A percentile compares a stretch with the other conserved stretches of the same genome.
Evolutionary conservation across 2,329 filamentous ascomycete species (phyloP).

Genomic region (Graphilbum sp.): DNA sequence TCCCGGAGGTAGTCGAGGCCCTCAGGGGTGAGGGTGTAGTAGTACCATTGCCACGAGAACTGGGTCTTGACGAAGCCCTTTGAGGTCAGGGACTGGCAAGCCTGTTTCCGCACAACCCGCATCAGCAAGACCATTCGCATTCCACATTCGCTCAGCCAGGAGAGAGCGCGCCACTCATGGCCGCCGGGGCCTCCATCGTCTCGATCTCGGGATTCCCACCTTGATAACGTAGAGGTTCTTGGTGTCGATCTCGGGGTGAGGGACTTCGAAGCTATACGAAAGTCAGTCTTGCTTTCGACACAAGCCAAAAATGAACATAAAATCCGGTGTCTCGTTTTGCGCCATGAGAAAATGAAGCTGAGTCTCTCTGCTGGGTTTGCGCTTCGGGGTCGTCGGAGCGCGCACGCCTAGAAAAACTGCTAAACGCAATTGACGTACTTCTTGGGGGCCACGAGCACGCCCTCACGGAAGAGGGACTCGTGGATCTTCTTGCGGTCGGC

Average conservation of each 20-base stretch:
- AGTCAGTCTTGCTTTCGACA: neutral
- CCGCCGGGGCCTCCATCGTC: no score
- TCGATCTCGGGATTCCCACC: conserved; percentile 15
- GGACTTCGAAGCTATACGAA: conserved; percentile 16
- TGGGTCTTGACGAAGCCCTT: conserved; percentile 98
- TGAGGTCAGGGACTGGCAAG: conserved; percentile 92
- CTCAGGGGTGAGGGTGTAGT: conserved; percentile 74
- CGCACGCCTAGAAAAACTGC: neutral
- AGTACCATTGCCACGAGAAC: conserved; percentile 99
- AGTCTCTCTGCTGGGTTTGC: no score
- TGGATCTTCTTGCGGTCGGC: conserved; percentile 99
- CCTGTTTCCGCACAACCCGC: conserved; percentile 17
- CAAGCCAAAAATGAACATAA: neutral
- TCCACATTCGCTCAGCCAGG: no score
- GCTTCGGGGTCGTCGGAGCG: no score
- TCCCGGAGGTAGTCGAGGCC: conserved; percentile 99
- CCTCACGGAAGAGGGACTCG: conserved; percentile 84
- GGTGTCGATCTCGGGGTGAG: conserved; percentile 90
- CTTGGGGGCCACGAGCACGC: conserved; percentile 95
- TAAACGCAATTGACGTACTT: conserved; percentile 27
- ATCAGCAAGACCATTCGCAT: neutral
- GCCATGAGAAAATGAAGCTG: no score
- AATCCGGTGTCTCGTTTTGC: neutral
- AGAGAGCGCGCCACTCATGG: no score
- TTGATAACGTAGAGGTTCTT: conserved; percentile 99